A percentile compares a stretch with the other conserved stretches of the same genome.
phyloP scores from a whole-genome alignment of 805 yeast genomes.

The Limtongozyma cylindracea region DNA sequence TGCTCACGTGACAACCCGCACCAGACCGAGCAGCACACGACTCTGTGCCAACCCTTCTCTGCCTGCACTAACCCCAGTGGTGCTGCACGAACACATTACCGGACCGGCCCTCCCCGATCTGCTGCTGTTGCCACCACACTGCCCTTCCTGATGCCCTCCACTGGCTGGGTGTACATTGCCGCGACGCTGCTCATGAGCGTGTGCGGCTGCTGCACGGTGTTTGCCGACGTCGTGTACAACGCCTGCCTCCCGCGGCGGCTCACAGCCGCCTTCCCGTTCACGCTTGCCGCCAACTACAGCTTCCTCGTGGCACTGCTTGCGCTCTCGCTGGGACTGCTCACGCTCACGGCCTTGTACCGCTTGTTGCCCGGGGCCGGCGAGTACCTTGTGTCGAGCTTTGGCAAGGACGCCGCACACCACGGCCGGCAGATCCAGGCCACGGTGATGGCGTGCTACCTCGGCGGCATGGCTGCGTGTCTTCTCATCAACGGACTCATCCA shows the following conservation, averaged over 20 bases:
- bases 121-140: too few relatives aligned
- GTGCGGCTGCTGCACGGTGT: slow-evolving; percentile 45
- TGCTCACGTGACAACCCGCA: too few relatives aligned
- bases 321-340: slow-evolving; percentile 58
- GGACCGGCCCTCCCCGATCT: too few relatives aligned
- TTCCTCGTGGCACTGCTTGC: slow-evolving; percentile 57
- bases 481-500: slow-evolving; percentile 43
- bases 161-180: too few relatives aligned
- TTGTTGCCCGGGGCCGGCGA: slow-evolving; percentile 41
- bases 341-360: slow-evolving; percentile 54
- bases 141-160: too few relatives aligned
- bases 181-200: slow-evolving; percentile 23
- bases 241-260: slow-evolving; percentile 12
- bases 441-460: slow-evolving; percentile 9
- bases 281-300: slow-evolving; percentile 27
- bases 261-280: slow-evolving; percentile 17
- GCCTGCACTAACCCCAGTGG: too few relatives aligned
- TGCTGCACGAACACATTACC: too few relatives aligned
- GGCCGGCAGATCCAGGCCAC: background rate
- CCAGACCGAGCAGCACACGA: too few relatives aligned
- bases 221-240: slow-evolving; percentile 25
- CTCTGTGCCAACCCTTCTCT: too few relatives aligned
- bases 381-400: too few relatives aligned
- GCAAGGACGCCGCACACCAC: slow-evolving; percentile 1
- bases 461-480: slow-evolving; percentile 39